A percentile compares a stretch with the other conserved stretches of the same genome.
Evolutionary conservation across 2,329 filamentous ascomycete species (phyloP).

Genomic region (Penicillium sp.): DNA sequence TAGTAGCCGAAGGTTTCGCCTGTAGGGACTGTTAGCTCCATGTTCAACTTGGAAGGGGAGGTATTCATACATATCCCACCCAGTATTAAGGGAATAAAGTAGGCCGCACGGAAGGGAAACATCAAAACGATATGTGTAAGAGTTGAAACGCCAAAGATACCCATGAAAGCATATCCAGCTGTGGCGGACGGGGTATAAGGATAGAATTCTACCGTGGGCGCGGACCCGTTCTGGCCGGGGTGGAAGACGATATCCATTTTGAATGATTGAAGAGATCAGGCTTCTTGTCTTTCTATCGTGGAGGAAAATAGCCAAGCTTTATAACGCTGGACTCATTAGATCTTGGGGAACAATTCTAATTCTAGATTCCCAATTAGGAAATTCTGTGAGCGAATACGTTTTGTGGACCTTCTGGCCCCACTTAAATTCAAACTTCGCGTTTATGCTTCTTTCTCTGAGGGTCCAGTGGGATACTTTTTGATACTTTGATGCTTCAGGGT

Average conservation of each 20-base stretch:
- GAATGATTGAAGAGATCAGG: not conserved
- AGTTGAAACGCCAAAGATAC: slow-evolving; percentile 35
- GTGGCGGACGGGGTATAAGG: slow-evolving; percentile 37
- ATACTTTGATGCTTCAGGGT: too few species aligned
- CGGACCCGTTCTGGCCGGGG: slow-evolving; percentile 32
- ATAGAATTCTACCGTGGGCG: slow-evolving; percentile 38
- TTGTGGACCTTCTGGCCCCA: slow-evolving; percentile 6
- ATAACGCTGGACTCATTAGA: not conserved
- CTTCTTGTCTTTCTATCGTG: not conserved
- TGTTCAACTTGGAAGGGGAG: not conserved
- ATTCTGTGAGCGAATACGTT: slow-evolving; percentile 33
- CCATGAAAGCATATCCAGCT: slow-evolving; percentile 41
- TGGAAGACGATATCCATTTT: slow-evolving; percentile 37
- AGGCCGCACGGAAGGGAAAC: slow-evolving; percentile 35
- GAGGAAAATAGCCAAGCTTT: not conserved
- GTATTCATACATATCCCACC: slow-evolving; percentile 38
- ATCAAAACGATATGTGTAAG: slow-evolving; percentile 33
- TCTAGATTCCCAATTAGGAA: slow-evolving; percentile 23
- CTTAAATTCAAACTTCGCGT: not conserved
- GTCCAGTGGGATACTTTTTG: not conserved
- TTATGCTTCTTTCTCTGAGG: slow-evolving; percentile 1
- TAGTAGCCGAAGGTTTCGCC: slow-evolving; percentile 42
- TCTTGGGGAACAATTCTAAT: not conserved
- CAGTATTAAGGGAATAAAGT: slow-evolving; percentile 40
- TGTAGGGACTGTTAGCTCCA: slow-evolving; percentile 7